Percentiles rank a stretch among this genome's conserved stretches.
Conservation (phyloP, 176 grass and related monocot genomes). For the Oryza coarctata region DNA sequence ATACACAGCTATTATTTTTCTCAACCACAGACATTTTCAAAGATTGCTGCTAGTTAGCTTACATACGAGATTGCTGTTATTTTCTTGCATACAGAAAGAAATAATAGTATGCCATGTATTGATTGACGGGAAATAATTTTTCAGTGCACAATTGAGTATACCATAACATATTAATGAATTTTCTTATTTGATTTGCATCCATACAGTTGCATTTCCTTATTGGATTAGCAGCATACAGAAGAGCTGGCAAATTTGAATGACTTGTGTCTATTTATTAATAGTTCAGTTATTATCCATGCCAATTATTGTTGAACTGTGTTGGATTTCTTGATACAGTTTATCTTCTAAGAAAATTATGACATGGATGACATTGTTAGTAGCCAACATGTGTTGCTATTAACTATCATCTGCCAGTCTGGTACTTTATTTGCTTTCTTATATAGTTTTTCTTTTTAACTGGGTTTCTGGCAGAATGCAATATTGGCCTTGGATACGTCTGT, state of each 20-base stretch:
- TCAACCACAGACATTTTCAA: neutral
- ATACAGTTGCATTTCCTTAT: neutral
- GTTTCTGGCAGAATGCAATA: slow-evolving; percentile 63
- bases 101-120: neutral
- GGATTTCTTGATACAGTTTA: slow-evolving; percentile 22
- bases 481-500: slow-evolving; percentile 82
- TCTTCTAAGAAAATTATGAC: slow-evolving; percentile 26
- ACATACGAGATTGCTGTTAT: neutral
- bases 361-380: neutral
- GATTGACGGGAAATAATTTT: slow-evolving; percentile 3
- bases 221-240: neutral
- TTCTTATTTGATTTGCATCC: slow-evolving; percentile 5
- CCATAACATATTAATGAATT: neutral
- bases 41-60: neutral
- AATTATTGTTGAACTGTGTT: slow-evolving; percentile 21
- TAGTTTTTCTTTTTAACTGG: slow-evolving; percentile 29
- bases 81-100: neutral
- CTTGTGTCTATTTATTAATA: neutral
- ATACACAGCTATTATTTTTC: neutral
- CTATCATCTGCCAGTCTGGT: neutral
- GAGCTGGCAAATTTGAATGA: neutral
- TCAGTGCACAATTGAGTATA: neutral
- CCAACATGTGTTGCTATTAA: slow-evolving; percentile 16
- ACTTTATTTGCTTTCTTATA: slow-evolving; percentile 11
- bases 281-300: neutral